phyloP scores from a whole-genome alignment of 257 asterid species.

The Solanum paucissectum region DNA sequence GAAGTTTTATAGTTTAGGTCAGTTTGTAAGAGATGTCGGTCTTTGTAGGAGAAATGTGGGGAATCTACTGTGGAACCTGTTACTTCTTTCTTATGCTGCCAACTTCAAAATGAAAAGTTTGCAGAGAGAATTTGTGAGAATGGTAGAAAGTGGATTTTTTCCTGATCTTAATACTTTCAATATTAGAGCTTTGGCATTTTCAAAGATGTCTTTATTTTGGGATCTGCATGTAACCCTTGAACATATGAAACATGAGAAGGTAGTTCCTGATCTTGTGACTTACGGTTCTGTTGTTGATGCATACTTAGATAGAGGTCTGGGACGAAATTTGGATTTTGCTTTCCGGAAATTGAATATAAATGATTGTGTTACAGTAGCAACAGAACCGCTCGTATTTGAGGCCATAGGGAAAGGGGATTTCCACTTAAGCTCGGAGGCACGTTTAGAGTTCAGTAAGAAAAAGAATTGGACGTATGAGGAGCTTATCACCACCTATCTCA shows the following conservation, averaged over 20 bases:
- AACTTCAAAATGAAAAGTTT: conserved; percentile 88
- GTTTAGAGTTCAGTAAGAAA: conserved; percentile 35
- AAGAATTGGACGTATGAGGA: conserved; percentile 49
- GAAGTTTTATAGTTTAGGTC: conserved; percentile 56
- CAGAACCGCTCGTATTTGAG: conserved; percentile 65
- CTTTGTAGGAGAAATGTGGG: conserved; percentile 82
- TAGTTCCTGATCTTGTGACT: conserved; percentile 83
- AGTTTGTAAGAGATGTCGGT: conserved; percentile 68
- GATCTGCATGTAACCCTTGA: conserved; percentile 86
- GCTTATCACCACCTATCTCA: conserved; percentile 49
- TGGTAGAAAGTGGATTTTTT: conserved; percentile 73
- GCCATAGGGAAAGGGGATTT: conserved; percentile 91
- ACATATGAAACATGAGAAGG: conserved; percentile 70
- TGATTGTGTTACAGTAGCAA: conserved; percentile 30
- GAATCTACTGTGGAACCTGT: conserved; percentile 84
- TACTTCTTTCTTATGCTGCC: conserved; percentile 80
- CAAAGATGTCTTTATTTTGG: conserved; percentile 82
- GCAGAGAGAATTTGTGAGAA: conserved; percentile 79
- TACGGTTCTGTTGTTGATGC: conserved; percentile 80
- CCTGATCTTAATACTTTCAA: conserved; percentile 84
- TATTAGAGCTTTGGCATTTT: conserved; percentile 71
- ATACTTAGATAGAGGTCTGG: conserved; percentile 67
- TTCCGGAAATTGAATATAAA: conserved; percentile 29
- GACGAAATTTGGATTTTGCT: conserved; percentile 61
- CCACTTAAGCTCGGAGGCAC: conserved; percentile 55